Conservation (phyloP, 768 basidiomycete genomes). For the Boletus coccyginus region DNA sequence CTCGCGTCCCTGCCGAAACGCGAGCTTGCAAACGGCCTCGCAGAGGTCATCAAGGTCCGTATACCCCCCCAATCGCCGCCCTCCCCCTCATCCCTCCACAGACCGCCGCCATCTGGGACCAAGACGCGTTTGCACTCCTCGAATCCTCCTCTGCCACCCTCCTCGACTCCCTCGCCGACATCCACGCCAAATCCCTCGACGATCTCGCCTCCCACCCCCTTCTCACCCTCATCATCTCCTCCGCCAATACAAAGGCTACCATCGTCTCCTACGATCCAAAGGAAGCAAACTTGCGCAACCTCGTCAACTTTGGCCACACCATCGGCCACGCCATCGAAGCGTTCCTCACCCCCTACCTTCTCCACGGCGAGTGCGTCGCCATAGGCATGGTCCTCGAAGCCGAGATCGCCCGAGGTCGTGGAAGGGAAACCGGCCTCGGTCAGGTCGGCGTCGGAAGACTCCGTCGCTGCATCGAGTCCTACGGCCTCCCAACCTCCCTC, state of each 20-base stretch:
- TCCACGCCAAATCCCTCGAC: slow-evolving; percentile 47
- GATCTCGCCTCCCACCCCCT: slow-evolving; percentile 83
- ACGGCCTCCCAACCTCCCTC: slow-evolving; percentile 85
- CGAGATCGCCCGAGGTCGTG: slow-evolving; percentile 86
- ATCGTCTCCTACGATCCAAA: slow-evolving; percentile 97
- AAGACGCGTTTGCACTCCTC: slow-evolving; percentile 80
- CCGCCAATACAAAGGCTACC: slow-evolving; percentile 93
- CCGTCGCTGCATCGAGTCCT: slow-evolving; percentile 81
- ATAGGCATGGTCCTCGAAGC: slow-evolving; percentile 97
- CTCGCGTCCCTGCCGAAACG: slow-evolving; percentile 87
- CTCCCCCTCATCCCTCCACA: slow-evolving; percentile 31
- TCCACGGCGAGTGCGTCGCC: slow-evolving; percentile 95
- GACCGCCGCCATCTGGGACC: slow-evolving; percentile 99
- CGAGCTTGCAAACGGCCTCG: slow-evolving; percentile 99
- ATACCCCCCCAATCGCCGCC: neutral
- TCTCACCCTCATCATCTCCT: slow-evolving; percentile 87
- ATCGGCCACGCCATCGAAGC: slow-evolving; percentile 99
- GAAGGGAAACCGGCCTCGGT: slow-evolving; percentile 55
- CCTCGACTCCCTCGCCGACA: slow-evolving; percentile 74
- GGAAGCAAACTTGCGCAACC: slow-evolving; percentile 94
- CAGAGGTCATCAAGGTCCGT: slow-evolving; percentile 92
- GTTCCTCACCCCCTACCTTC: slow-evolving; percentile 85
- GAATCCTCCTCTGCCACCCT: slow-evolving; percentile 86
- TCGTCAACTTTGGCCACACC: slow-evolving; percentile 98
- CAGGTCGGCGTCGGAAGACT: slow-evolving; percentile 94